Evolutionary conservation across 345 rosid genomes (phyloP).

Genomic region (Brassica rapa): DNA sequence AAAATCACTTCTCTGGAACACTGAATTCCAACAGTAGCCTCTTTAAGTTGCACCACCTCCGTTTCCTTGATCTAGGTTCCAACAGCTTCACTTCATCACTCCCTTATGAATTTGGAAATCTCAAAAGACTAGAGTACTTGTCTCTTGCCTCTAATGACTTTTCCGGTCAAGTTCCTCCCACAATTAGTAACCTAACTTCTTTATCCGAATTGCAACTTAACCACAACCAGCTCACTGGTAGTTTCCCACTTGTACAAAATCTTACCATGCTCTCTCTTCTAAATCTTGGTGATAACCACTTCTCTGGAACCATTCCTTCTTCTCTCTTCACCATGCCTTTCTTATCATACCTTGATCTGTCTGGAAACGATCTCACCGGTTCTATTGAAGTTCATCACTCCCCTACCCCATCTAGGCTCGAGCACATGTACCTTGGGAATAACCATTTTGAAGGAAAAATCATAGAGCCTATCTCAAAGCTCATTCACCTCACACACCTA

Average conservation of each 20-base stretch:
- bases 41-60: background rate
- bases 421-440: background rate
- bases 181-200: background rate
- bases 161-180: constrained; percentile 10
- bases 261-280: background rate
- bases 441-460: background rate
- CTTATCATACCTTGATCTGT: background rate
- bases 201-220: background rate
- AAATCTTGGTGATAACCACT: background rate
- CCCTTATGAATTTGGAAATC: constrained; percentile 8
- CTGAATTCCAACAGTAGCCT: constrained; percentile 1
- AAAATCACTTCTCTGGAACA: no score
- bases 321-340: background rate
- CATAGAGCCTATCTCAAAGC: background rate
- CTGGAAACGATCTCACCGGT: background rate
- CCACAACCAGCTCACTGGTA: background rate
- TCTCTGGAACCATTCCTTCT: background rate
- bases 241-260: background rate
- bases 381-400: background rate
- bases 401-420: background rate
- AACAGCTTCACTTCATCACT: background rate
- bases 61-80: background rate
- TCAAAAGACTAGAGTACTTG: background rate
- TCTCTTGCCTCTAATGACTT: background rate
- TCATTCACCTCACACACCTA: background rate